phyloP scores from a whole-genome alignment of 306 rosid genomes.

The Casuarina cunninghamiana region DNA sequence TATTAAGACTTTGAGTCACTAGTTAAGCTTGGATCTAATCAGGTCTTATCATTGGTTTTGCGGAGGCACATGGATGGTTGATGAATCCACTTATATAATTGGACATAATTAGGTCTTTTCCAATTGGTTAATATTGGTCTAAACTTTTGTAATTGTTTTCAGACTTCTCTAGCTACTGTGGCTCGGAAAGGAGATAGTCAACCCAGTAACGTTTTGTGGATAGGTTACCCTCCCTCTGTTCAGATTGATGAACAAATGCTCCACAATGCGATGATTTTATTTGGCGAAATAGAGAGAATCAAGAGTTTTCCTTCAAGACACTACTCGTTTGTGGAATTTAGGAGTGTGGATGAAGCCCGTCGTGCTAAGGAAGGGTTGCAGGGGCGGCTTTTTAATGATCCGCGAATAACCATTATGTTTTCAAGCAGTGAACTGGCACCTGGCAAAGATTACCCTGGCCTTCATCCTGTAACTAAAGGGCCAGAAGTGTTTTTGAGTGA shows the following conservation, averaged over 20 bases:
- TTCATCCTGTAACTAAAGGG: conserved; percentile 62
- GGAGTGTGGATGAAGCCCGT: conserved; percentile 96
- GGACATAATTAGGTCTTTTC: background rate
- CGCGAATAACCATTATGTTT: conserved; percentile 87
- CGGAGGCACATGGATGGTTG: conserved; percentile 6
- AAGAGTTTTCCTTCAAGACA: conserved; percentile 88
- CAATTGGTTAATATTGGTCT: conserved; percentile 2
- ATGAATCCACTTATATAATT: conserved; percentile 3
- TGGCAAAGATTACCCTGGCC: conserved; percentile 63
- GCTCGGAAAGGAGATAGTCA: conserved; percentile 68
- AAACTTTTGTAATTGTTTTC: conserved; percentile 33
- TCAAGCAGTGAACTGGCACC: conserved; percentile 77
- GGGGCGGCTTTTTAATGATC: conserved; percentile 94
- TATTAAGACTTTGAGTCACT: conserved; percentile 1
- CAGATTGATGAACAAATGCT: conserved; percentile 99
- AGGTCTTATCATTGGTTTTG: background rate
- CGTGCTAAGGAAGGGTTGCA: conserved; percentile 99
- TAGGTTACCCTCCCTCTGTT: conserved; percentile 89
- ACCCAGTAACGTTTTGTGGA: conserved; percentile 80
- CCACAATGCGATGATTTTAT: conserved; percentile 97
- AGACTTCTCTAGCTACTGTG: conserved; percentile 59
- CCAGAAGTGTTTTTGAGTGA: conserved; percentile 63
- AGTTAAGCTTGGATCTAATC: background rate
- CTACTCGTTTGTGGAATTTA: conserved; percentile 87
- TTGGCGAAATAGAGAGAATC: conserved; percentile 96